Evolutionary conservation across 2,329 filamentous ascomycete species (phyloP).

Genomic region (Apiospora aurea): DNA sequence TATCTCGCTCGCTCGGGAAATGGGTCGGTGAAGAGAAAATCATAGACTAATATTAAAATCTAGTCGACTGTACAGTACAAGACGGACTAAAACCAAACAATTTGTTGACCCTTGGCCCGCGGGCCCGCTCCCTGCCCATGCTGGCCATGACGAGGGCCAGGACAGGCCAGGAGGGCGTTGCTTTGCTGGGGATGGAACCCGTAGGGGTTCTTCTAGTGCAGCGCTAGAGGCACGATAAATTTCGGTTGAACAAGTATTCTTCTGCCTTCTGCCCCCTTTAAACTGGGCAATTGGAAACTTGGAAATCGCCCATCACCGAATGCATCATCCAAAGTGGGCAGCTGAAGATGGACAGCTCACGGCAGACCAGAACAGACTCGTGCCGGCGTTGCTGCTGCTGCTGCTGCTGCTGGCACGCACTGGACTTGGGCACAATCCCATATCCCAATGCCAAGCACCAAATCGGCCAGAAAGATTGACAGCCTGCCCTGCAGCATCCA

Average conservation of each 20-base stretch:
- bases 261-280: background rate
- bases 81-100: conserved; percentile 7
- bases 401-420: background rate
- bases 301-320: background rate
- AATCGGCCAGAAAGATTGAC: background rate
- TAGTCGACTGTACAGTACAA: background rate
- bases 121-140: background rate
- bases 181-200: conserved; percentile 1
- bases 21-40: conserved; percentile 21
- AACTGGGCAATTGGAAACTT: background rate
- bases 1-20: background rate
- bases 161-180: background rate
- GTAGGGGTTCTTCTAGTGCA: background rate
- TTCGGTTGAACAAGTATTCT: background rate
- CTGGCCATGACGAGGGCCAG: background rate
- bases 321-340: conserved; percentile 1
- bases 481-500: background rate
- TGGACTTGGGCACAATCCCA: background rate
- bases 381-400: background rate
- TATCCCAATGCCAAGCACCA: background rate
- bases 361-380: background rate
- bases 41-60: conserved; percentile 13
- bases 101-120: conserved; percentile 13
- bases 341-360: conserved; percentile 15
- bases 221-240: background rate